These are phyloP conservation scores for Lichtheimia ramosa DNA, from an alignment of 371 early-diverging fungal genomes.

Conservation along the genomic window DNA sequence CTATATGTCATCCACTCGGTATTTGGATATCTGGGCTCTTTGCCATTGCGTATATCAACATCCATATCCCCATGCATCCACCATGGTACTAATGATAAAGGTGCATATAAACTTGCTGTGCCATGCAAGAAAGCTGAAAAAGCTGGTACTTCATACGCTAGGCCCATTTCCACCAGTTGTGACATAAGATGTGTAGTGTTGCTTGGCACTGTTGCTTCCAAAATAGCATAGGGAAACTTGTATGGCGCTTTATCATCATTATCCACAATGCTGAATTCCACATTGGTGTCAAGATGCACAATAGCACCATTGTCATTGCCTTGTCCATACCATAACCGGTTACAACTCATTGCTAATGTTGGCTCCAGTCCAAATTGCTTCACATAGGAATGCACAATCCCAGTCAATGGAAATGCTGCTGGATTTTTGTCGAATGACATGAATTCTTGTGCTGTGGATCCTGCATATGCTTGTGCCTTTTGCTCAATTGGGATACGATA, in stretches of 20 bases:
- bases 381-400: no score
- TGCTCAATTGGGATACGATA: no score
- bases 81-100: constrained; percentile 18
- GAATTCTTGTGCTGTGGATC: no score
- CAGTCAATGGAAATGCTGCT: no score
- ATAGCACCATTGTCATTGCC: no score
- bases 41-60: constrained; percentile 40
- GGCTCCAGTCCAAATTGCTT: no score
- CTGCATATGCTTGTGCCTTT: no score
- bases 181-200: constrained; percentile 81
- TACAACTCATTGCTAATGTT: no score
- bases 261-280: no score
- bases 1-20: constrained; percentile 1
- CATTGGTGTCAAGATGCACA: no score
- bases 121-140: constrained; percentile 98
- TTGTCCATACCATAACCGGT: constrained; percentile 64
- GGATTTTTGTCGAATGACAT: no score
- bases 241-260: constrained; percentile 1
- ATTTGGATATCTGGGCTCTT: background rate
- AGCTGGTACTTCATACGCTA: constrained; percentile 94
- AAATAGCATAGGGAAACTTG: constrained; percentile 18
- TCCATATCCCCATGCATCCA: constrained; percentile 36
- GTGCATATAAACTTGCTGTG: constrained; percentile 31
- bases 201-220: constrained; percentile 22
- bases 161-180: constrained; percentile 76